Evolutionary conservation across 768 basidiomycete species (phyloP).

Genomic region (Rhodotorula taiwanensis): DNA sequence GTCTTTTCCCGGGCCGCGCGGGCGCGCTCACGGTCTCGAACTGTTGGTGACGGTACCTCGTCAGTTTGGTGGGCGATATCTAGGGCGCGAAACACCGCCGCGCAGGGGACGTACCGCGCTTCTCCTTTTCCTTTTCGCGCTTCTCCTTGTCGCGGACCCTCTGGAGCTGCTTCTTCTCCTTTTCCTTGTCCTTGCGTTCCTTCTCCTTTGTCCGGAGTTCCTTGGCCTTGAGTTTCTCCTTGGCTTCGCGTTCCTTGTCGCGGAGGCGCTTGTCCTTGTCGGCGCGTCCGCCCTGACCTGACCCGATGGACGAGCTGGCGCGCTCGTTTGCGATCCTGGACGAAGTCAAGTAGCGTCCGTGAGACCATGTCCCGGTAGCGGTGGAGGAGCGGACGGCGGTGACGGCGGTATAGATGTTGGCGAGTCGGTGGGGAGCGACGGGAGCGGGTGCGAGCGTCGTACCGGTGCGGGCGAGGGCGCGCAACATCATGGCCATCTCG

Average conservation of each 20-base stretch:
- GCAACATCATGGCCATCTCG: not conserved
- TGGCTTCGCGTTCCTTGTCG: slow-evolving; percentile 16
- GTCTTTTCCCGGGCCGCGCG: not conserved
- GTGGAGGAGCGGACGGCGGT: not conserved
- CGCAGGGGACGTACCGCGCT: not conserved
- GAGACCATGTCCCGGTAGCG: not conserved
- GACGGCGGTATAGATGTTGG: not conserved
- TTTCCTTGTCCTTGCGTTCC: slow-evolving; percentile 4
- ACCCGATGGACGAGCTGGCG: slow-evolving; percentile 7
- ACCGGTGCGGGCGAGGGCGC: not conserved
- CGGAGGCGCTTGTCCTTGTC: slow-evolving; percentile 15
- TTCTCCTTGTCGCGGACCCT: slow-evolving; percentile 8
- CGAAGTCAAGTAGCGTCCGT: too few species aligned
- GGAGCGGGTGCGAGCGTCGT: not conserved
- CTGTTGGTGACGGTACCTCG: not conserved
- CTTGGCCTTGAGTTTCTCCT: not conserved
- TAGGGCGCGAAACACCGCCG: too few species aligned
- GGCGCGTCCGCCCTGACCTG: slow-evolving; percentile 16
- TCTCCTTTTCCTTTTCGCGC: slow-evolving; percentile 21
- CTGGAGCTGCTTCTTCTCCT: not conserved
- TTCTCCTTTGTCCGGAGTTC: slow-evolving; percentile 24
- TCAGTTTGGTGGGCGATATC: too few species aligned
- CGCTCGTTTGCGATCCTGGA: too few species aligned
- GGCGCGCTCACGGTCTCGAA: not conserved
- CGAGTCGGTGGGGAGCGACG: not conserved